Percentiles rank a stretch among this genome's conserved stretches.
These are phyloP conservation scores for Lactifluus echinatus DNA, from an alignment of 768 basidiomycete genomes.

Conservation along the genomic window DNA sequence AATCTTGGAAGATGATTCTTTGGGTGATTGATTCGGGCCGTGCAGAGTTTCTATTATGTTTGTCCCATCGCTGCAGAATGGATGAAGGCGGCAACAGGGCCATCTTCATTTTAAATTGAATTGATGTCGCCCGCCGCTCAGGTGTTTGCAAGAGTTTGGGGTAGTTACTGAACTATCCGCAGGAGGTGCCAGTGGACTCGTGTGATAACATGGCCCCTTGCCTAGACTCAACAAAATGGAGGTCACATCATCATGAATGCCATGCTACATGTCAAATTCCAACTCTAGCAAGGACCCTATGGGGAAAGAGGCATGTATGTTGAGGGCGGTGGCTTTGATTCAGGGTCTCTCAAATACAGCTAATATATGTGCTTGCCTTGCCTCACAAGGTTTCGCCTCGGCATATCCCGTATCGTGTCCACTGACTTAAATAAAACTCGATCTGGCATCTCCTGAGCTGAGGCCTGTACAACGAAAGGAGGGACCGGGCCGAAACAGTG, in stretches of 20 bases:
- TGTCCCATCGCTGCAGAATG: neutral
- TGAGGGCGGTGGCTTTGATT: neutral
- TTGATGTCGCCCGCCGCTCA: neutral
- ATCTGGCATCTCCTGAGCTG: no score
- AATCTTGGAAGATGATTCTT: neutral
- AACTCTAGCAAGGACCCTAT: neutral
- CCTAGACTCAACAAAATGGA: neutral
- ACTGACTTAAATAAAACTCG: neutral
- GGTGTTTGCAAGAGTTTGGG: no score
- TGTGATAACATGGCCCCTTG: neutral
- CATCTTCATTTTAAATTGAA: neutral
- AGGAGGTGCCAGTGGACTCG: neutral
- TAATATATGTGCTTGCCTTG: neutral
- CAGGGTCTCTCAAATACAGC: no score
- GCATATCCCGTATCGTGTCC: neutral
- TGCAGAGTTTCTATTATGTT: neutral
- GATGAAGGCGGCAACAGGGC: neutral
- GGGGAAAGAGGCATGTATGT: neutral
- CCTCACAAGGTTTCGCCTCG: neutral
- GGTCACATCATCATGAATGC: neutral
- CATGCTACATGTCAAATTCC: neutral
- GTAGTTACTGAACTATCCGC: neutral
- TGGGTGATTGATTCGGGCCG: neutral
- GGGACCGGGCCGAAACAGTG: neutral
- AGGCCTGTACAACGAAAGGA: neutral